A percentile compares a stretch with the other conserved stretches of the same genome.
Evolutionary conservation across 495 filamentous ascomycete species (phyloP).

Genomic region (Talaromyces borbonicus): DNA sequence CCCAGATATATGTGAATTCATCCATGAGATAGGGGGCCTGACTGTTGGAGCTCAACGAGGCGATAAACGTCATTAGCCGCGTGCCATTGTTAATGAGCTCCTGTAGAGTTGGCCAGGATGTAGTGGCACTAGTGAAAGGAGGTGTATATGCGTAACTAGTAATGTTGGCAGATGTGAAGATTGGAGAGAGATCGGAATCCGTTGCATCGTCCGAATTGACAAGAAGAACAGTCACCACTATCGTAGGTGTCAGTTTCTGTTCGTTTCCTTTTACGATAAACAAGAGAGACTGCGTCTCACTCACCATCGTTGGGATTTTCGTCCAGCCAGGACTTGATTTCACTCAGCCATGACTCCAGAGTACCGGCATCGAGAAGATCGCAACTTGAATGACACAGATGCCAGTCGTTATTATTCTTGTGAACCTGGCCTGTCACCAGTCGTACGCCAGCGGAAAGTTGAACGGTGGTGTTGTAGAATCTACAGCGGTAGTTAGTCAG

Average conservation of each 20-base stretch:
- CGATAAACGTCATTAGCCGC: constrained; percentile 57
- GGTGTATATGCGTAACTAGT: constrained; percentile 52
- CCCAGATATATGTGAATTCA: constrained; percentile 68
- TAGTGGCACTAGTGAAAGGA: constrained; percentile 28
- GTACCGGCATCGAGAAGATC: constrained; percentile 55
- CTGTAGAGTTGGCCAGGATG: constrained; percentile 59
- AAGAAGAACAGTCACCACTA: constrained; percentile 63
- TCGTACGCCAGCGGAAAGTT: constrained; percentile 60
- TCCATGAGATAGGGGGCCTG: constrained; percentile 57
- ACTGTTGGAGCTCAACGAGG: constrained; percentile 35
- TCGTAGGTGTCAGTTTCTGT: background rate
- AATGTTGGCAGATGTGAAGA: constrained; percentile 50
- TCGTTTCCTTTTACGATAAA: background rate
- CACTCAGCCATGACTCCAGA: constrained; percentile 49
- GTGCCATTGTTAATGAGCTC: constrained; percentile 53
- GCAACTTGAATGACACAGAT: constrained; percentile 59
- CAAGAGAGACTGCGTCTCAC: constrained; percentile 13
- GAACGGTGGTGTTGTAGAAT: constrained; percentile 60
- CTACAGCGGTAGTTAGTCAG: constrained; percentile 13
- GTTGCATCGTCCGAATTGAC: constrained; percentile 59
- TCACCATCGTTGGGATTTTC: constrained; percentile 53
- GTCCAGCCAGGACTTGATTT: constrained; percentile 61
- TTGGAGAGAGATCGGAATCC: constrained; percentile 41
- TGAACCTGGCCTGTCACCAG: constrained; percentile 67
- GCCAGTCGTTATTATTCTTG: constrained; percentile 42